These are phyloP conservation scores for Sequoiadendron giganteum DNA, from an alignment of 75 land plant species.

Conservation along the genomic window DNA sequence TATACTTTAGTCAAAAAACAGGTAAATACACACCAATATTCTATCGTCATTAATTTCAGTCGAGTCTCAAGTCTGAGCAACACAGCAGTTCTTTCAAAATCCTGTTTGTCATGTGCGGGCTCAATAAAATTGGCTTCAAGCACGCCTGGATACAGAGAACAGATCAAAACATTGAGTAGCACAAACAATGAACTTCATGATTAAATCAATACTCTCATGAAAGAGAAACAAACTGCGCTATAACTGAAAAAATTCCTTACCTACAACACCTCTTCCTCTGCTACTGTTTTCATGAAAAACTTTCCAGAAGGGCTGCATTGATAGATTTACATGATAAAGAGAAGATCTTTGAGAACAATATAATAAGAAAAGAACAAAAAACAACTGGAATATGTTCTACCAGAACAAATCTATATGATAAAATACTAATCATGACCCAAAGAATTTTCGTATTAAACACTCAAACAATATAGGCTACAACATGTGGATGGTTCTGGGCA, in stretches of 20 bases:
- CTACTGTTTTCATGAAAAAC: slow-evolving; percentile 66
- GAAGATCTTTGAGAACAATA: slow-evolving; percentile 11
- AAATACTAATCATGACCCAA: not conserved
- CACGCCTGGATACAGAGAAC: slow-evolving; percentile 27
- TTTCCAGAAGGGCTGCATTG: slow-evolving; percentile 87
- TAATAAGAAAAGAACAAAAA: not conserved
- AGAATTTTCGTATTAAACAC: not conserved
- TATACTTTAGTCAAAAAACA: not conserved
- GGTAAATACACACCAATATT: slow-evolving; percentile 31
- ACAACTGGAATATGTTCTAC: not conserved
- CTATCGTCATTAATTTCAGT: slow-evolving; percentile 45
- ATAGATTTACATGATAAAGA: not conserved
- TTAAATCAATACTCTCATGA: not conserved
- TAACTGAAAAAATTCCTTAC: slow-evolving; percentile 36
- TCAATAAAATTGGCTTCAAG: slow-evolving; percentile 58
- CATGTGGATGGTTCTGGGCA: not conserved
- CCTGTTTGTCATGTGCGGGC: slow-evolving; percentile 67
- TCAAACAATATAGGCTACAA: not conserved
- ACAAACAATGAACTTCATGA: not conserved
- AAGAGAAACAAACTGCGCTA: not conserved
- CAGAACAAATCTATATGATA: not conserved
- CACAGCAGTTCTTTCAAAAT: slow-evolving; percentile 48
- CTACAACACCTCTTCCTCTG: slow-evolving; percentile 93
- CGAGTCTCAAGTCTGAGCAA: slow-evolving; percentile 42
- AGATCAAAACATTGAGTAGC: not conserved